Evolutionary conservation across 805 yeast species (phyloP).

Genomic region (Starmerella vitae): DNA sequence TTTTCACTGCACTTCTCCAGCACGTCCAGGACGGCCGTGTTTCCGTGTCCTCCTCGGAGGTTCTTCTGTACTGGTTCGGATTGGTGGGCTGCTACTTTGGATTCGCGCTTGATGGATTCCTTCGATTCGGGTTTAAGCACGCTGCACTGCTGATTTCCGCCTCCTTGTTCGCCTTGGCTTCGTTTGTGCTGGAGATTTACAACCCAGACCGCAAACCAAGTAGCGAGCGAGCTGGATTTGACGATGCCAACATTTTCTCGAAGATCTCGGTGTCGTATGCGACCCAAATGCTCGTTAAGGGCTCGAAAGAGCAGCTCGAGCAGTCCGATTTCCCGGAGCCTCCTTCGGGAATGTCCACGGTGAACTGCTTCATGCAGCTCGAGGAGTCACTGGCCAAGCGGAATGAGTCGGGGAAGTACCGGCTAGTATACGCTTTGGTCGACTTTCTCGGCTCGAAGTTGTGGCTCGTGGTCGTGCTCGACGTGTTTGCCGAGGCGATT

Average conservation of each 20-base stretch:
- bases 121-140: background rate
- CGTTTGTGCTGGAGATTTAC: conserved; percentile 9
- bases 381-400: conserved; percentile 3
- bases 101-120: conserved; percentile 13
- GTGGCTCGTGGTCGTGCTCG: conserved; percentile 8
- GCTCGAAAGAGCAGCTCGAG: conserved; percentile 7
- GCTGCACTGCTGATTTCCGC: conserved; percentile 3
- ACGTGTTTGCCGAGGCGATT: conserved; percentile 6
- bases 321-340: conserved; percentile 19
- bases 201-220: conserved; percentile 3
- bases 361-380: conserved; percentile 11
- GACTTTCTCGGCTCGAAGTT: conserved; percentile 4
- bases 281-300: conserved; percentile 11
- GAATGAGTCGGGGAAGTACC: conserved; percentile 5
- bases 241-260: conserved; percentile 17
- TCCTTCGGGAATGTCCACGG: conserved; percentile 18
- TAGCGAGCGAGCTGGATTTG: conserved; percentile 4
- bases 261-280: conserved; percentile 17
- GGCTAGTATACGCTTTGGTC: conserved; percentile 14
- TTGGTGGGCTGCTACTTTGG: conserved; percentile 10
- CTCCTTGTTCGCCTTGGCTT: background rate
- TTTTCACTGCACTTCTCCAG: conserved; percentile 11
- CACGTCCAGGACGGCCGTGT: conserved; percentile 23
- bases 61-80: conserved; percentile 20
- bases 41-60: conserved; percentile 15